Evolutionary conservation across 331 rosid genomes (phyloP), one percentile per base, ranked within the genome.

Genomic region (Pyrus hybrid): DNA sequence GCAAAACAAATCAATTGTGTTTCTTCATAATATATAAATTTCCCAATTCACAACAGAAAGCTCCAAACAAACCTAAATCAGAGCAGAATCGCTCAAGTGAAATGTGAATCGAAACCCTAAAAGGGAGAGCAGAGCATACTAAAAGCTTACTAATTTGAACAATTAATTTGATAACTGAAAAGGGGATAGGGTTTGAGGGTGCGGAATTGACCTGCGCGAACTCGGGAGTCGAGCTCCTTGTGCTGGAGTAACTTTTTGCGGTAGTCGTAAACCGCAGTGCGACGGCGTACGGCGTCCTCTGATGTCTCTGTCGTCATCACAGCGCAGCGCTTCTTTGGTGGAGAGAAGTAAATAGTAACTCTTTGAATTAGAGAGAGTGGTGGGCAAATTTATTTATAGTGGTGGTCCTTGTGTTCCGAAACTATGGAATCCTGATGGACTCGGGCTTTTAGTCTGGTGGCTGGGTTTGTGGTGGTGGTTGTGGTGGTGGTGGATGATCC

Each of bases 181-280:
- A 9, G 43, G 68, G 68, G 20, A 71, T 23, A 54, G 66, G 76
- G 78, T 69, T 78, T 10, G 66, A 26, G 28, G 14, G 32, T 43
- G 60, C 14, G 76, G 71, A 79, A 79, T 90, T 5, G 69, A 95
- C 99, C 93, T 43, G 96, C 82, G 84, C 97, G 93, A 18, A 89
- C 97, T 81, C 92, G 79, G 73, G 97, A 80, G 67, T 92, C 97
- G 76, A 90, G 82, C 83, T 95, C 99, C 77, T 87, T 90, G 86
- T 91, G 96, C 81, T 87, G 92, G 63, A 92, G 93, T 66, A 90
- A 90, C 71, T 86, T 88, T 85, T 89, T 92, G 60, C 93, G 93
- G 79, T 92, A 95, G 0, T 90, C 95, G 6, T 86, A 74, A 28
- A 82, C 83, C 7, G 86, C 92, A 9, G 16, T 87, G 58, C 89